Percentiles rank a stretch among this genome's conserved stretches.
These are phyloP conservation scores for Martensiomyces pterosporus DNA, from an alignment of 192 early-diverging fungal species.

Conservation along the genomic window DNA sequence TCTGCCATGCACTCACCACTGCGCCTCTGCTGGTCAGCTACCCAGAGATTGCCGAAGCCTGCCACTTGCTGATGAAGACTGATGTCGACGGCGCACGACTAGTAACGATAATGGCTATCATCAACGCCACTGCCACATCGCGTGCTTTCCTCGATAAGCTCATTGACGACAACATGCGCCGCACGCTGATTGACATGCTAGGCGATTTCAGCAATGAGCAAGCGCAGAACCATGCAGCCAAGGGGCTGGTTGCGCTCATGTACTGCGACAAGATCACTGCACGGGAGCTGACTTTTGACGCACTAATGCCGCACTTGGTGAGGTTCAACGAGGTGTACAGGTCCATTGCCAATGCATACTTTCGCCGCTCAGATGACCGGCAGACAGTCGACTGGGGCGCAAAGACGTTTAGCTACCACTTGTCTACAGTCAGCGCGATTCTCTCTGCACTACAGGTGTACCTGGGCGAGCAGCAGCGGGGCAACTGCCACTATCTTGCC, in stretches of 20 bases:
- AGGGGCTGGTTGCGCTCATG: constrained; percentile 29
- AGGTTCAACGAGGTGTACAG: constrained; percentile 2
- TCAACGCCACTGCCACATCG: constrained; percentile 32
- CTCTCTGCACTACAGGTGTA: constrained; percentile 17
- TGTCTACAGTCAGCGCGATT: constrained; percentile 10
- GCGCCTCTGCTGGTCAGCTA: constrained; percentile 14
- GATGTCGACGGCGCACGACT: constrained; percentile 24
- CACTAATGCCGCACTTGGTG: constrained; percentile 9
- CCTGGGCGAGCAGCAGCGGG: constrained; percentile 9
- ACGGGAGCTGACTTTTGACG: constrained; percentile 1
- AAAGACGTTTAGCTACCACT: not conserved
- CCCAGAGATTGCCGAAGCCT: constrained; percentile 15
- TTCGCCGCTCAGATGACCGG: not conserved
- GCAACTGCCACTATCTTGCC: constrained; percentile 9
- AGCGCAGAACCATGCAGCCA: constrained; percentile 21
- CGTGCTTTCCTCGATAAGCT: constrained; percentile 19
- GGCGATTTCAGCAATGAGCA: constrained; percentile 13
- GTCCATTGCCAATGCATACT: not conserved
- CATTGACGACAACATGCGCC: not conserved
- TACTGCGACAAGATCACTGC: constrained; percentile 2
- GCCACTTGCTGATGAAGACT: constrained; percentile 11
- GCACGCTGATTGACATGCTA: constrained; percentile 7
- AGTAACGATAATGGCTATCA: constrained; percentile 20
- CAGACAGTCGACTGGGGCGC: not conserved
- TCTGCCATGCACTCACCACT: constrained; percentile 25